Evolutionary conservation across 1,284 basidiomycete genomes (phyloP), one percentile per base, ranked within the genome.

Genomic region (Ustilago shanxiensis): DNA sequence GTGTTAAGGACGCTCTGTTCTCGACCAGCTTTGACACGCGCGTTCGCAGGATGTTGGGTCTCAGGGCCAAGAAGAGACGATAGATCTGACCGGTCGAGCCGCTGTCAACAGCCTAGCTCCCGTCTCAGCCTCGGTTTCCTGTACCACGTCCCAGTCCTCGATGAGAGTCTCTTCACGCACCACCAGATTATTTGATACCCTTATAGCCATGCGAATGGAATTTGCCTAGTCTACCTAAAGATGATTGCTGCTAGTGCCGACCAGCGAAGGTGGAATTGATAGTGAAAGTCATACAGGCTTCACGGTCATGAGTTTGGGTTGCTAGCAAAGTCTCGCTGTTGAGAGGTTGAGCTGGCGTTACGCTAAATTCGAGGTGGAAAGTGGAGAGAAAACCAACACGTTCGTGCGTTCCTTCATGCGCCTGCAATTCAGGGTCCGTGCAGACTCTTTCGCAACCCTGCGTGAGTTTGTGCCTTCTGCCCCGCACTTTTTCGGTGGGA

Each of bases 1-100:
- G 71, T 52, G 57, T 79, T 47, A 66, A 63, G 20, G 70, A 79
- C 26, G 77, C 77, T 16, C 45, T 79, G 16, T 63, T 68, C 37
- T 79, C 71, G 1, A 77, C 67, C 9, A 65, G 62, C 45, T 24
- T 78, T 39, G 51, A 71, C 26, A 78, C 76, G 1, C 61, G 76
- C n/a, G 52, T 78, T 13, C 67, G 72, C 11, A 31, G 76, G 47
- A 54, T 67, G 66, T 55, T 78, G 2, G 76, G 73, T 29, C 66
- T 78, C 16, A 54, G 76, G 28, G 76, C 76, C 50, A 74, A 74
- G 62, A 56, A 66, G 22, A 66, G 61, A 41, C 69, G 41, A 44
- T 44, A 44, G 41, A 44, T 44, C 18, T 44, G 41, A 50, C 22
- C 66, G 51, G 56, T 29, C 16, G 24, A 44, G 41, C 41, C 41